These are phyloP conservation scores for Candida sakaeoensis DNA, from an alignment of 805 yeast genomes.

Conservation along the genomic window DNA sequence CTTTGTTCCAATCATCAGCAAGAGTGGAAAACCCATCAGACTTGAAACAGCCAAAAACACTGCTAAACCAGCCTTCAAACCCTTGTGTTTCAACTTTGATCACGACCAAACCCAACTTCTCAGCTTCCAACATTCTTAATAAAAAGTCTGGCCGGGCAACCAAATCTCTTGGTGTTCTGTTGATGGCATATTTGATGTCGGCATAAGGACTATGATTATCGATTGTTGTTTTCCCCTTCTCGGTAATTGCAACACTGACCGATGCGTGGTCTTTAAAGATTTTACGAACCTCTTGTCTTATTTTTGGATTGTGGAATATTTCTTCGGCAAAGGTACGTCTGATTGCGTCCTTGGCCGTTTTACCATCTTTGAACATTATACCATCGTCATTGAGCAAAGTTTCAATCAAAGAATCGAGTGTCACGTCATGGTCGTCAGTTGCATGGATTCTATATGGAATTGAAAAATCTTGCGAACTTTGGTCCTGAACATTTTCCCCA, in stretches of 20 bases:
- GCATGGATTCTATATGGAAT: slow-evolving; percentile 58
- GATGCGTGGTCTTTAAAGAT: slow-evolving; percentile 62
- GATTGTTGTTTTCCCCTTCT: slow-evolving; percentile 65
- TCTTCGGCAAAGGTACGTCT: slow-evolving; percentile 76
- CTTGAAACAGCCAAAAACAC: slow-evolving; percentile 47
- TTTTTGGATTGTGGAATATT: slow-evolving; percentile 72
- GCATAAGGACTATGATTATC: slow-evolving; percentile 78
- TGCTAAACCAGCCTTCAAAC: slow-evolving; percentile 38
- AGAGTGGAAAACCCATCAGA: slow-evolving; percentile 78
- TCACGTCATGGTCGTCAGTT: slow-evolving; percentile 60
- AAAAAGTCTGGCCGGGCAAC: slow-evolving; percentile 73
- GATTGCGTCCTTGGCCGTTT: slow-evolving; percentile 68
- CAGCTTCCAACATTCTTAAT: slow-evolving; percentile 90
- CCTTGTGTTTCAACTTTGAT: slow-evolving; percentile 57
- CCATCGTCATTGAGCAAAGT: slow-evolving; percentile 42
- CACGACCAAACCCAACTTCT: slow-evolving; percentile 65
- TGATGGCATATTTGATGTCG: slow-evolving; percentile 86
- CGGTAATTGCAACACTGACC: slow-evolving; percentile 74
- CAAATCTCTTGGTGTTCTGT: slow-evolving; percentile 75
- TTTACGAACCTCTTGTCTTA: slow-evolving; percentile 65
- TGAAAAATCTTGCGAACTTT: slow-evolving; percentile 46
- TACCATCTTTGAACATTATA: slow-evolving; percentile 51
- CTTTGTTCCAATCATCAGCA: slow-evolving; percentile 76
- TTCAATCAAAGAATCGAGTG: slow-evolving; percentile 60
- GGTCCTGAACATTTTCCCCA: slow-evolving; percentile 73